Evolutionary conservation across 2,329 filamentous ascomycete species (phyloP).

Genomic region (Fusarium begoniae): DNA sequence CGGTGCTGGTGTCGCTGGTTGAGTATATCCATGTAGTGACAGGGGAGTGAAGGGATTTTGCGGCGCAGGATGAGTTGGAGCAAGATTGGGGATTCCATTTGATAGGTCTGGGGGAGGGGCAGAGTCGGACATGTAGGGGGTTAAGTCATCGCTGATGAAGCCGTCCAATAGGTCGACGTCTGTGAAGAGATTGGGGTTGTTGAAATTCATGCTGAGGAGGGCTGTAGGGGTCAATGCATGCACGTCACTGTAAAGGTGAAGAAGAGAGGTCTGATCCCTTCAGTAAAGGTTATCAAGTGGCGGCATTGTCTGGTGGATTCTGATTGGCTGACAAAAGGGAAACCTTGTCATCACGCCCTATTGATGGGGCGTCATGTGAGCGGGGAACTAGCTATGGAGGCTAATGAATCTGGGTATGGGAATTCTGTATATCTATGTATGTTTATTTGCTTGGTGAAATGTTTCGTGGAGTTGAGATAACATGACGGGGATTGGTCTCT

Average conservation of each 20-base stretch:
- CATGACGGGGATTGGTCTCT: constrained; percentile 26
- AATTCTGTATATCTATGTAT: background rate
- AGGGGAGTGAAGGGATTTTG: background rate
- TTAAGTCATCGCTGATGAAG: constrained; percentile 23
- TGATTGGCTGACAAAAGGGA: constrained; percentile 15
- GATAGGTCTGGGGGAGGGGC: background rate
- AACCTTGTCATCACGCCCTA: constrained; percentile 39
- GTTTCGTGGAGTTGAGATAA: constrained; percentile 24
- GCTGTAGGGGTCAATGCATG: constrained; percentile 4
- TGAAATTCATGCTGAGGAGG: constrained; percentile 5
- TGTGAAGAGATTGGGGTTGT: constrained; percentile 11
- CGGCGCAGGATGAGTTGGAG: background rate
- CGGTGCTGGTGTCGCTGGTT: background rate
- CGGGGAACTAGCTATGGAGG: background rate
- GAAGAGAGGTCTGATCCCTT: constrained; percentile 8
- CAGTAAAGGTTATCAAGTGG: constrained; percentile 14
- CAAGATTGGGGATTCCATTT: background rate
- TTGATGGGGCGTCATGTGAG: constrained; percentile 37
- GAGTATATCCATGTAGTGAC: background rate
- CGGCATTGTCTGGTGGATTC: background rate
- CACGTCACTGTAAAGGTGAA: constrained; percentile 19
- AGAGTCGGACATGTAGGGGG: constrained; percentile 21
- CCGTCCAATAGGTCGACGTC: constrained; percentile 31
- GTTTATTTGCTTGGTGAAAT: constrained; percentile 5
- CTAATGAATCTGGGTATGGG: background rate